phyloP scores from a whole-genome alignment of 495 filamentous ascomycete species.

The Elasticomyces elasticus region DNA sequence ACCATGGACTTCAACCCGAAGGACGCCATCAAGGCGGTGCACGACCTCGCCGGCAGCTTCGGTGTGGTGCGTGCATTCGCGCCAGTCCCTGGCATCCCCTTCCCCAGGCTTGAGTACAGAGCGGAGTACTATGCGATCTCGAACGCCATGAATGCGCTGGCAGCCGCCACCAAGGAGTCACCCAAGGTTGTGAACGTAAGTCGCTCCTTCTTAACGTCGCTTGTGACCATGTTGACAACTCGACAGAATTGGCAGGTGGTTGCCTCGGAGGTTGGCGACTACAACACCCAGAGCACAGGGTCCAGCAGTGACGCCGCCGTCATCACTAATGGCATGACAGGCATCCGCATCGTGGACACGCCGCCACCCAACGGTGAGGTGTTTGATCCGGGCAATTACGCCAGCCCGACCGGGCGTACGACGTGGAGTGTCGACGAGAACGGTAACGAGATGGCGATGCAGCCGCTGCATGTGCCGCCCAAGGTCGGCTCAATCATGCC shows the following conservation, averaged over 20 bases:
- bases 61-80: slow-evolving; percentile 12
- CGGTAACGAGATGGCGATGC: neutral
- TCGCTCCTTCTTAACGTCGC: neutral
- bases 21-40: neutral
- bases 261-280: neutral
- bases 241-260: slow-evolving; percentile 2
- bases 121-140: slow-evolving; percentile 21
- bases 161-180: neutral
- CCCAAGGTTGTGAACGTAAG: slow-evolving; percentile 5
- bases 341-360: neutral
- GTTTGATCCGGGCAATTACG: neutral
- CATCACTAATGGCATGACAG: neutral
- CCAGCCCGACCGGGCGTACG: slow-evolving; percentile 19
- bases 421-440: slow-evolving; percentile 5
- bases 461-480: neutral
- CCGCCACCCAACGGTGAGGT: neutral
- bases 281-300: neutral
- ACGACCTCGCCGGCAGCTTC: slow-evolving; percentile 5
- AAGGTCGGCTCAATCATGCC: neutral
- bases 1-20: slow-evolving; percentile 1
- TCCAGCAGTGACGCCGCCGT: neutral
- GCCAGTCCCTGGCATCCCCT: neutral
- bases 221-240: neutral
- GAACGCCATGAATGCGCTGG: slow-evolving; percentile 8
- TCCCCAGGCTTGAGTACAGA: slow-evolving; percentile 11